Evolutionary conservation across 192 early-diverging fungal species (phyloP).

Genomic region (Gryganskiella cystojenkinii): DNA sequence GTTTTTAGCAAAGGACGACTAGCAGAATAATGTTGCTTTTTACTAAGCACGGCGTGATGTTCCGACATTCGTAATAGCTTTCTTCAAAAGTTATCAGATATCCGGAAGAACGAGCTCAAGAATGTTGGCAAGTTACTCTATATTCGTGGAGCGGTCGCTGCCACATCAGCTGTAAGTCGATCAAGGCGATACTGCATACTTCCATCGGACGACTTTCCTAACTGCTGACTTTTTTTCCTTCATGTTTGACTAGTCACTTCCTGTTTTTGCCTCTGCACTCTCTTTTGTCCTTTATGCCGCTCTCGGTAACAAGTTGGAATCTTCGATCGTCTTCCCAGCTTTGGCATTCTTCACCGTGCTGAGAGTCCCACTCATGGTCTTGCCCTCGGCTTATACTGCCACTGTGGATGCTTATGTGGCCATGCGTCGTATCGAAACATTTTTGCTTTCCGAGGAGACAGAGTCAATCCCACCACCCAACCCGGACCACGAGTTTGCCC

Average conservation of each 20-base stretch:
- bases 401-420: constrained; percentile 48
- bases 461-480: constrained; percentile 54
- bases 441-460: constrained; percentile 65
- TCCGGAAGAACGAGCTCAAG: not conserved
- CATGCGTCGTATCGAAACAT: constrained; percentile 41
- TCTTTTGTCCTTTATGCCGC: constrained; percentile 22
- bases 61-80: too few species aligned
- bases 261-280: constrained; percentile 52
- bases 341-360: constrained; percentile 55
- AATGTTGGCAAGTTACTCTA: constrained; percentile 1
- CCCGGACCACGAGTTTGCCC: constrained; percentile 46
- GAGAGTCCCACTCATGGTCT: constrained; percentile 47
- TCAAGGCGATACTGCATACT: not conserved
- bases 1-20: not conserved
- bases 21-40: not conserved
- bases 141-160: constrained; percentile 1
- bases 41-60: not conserved
- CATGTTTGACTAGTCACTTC: constrained; percentile 11
- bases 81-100: not conserved
- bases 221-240: not conserved
- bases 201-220: not conserved
- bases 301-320: constrained; percentile 30
- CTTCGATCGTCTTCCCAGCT: constrained; percentile 48
- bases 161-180: constrained; percentile 12
- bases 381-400: constrained; percentile 42